Conservation (phyloP, 2,329 filamentous ascomycete genomes). For the Mycosphaerella arachidis region DNA sequence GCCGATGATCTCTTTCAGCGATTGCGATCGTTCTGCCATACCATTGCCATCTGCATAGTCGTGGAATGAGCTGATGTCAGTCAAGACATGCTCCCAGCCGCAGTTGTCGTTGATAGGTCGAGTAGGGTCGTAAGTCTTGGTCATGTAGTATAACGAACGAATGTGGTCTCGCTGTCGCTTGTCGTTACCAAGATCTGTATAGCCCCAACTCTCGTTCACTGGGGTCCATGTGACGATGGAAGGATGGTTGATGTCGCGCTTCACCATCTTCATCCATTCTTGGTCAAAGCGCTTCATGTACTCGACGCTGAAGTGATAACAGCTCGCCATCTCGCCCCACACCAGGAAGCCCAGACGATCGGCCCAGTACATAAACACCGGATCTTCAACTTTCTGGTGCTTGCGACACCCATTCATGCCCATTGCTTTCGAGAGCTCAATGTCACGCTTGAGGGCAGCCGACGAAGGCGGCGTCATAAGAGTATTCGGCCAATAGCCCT, state of each 20-base stretch:
- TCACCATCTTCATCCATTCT: conserved; percentile 61
- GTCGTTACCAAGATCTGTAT: conserved; percentile 54
- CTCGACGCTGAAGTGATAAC: conserved; percentile 57
- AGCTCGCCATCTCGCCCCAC: conserved; percentile 63
- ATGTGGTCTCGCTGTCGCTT: conserved; percentile 61
- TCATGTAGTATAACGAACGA: conserved; percentile 58
- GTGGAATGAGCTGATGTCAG: conserved; percentile 64
- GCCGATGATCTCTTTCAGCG: conserved; percentile 54
- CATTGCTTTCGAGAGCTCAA: conserved; percentile 55
- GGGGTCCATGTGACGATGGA: conserved; percentile 64
- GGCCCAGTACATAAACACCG: conserved; percentile 58
- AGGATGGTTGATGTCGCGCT: conserved; percentile 62
- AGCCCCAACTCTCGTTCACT: conserved; percentile 62
- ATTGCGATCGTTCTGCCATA: conserved; percentile 52
- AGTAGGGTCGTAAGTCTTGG: conserved; percentile 60
- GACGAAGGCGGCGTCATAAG: conserved; percentile 55
- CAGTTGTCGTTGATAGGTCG: conserved; percentile 67
- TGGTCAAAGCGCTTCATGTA: conserved; percentile 58
- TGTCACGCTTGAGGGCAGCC: conserved; percentile 47
- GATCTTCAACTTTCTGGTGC: conserved; percentile 62
- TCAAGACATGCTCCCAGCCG: conserved; percentile 64
- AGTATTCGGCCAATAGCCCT: conserved; percentile 60
- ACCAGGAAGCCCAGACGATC: conserved; percentile 58
- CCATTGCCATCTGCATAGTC: conserved; percentile 59
- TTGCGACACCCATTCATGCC: conserved; percentile 63